Evolutionary conservation across 768 basidiomycete genomes (phyloP).

Genomic region (Leccinum fibrillosum): DNA sequence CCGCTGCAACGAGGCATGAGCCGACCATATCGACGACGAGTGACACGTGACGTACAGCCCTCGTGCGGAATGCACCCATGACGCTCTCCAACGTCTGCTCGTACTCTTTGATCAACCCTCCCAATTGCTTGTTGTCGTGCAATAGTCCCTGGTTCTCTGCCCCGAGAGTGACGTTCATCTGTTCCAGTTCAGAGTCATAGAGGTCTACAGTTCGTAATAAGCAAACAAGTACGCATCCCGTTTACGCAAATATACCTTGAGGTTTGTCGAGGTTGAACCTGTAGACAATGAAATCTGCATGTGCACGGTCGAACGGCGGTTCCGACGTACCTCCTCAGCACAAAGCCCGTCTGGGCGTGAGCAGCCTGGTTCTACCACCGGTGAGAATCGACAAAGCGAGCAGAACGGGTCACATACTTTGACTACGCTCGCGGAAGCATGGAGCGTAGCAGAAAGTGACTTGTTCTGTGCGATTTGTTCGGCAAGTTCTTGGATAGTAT

Average conservation of each 20-base stretch:
- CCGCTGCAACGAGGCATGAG: constrained; percentile 47
- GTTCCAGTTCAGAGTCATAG: constrained; percentile 86
- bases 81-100: constrained; percentile 94
- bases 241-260: constrained; percentile 50
- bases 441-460: constrained; percentile 64
- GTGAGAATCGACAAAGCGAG: neutral
- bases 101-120: constrained; percentile 88
- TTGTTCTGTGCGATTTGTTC: constrained; percentile 83
- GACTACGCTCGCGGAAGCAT: constrained; percentile 68
- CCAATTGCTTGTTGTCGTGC: constrained; percentile 96
- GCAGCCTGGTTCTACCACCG: constrained; percentile 70
- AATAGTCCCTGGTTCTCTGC: constrained; percentile 82
- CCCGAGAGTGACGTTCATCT: constrained; percentile 76
- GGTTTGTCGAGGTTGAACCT: constrained; percentile 88
- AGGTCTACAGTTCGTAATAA: constrained; percentile 55
- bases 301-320: neutral
- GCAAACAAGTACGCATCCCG: neutral
- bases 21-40: neutral
- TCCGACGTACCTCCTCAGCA: constrained; percentile 65
- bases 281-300: neutral
- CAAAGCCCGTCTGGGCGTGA: constrained; percentile 90
- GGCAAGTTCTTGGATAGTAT: constrained; percentile 72
- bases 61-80: constrained; percentile 87
- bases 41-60: constrained; percentile 64
- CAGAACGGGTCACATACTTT: constrained; percentile 57